These are phyloP conservation scores for Pulveroboletus sp. DNA, from an alignment of 768 basidiomycete species.

Conservation along the genomic window DNA sequence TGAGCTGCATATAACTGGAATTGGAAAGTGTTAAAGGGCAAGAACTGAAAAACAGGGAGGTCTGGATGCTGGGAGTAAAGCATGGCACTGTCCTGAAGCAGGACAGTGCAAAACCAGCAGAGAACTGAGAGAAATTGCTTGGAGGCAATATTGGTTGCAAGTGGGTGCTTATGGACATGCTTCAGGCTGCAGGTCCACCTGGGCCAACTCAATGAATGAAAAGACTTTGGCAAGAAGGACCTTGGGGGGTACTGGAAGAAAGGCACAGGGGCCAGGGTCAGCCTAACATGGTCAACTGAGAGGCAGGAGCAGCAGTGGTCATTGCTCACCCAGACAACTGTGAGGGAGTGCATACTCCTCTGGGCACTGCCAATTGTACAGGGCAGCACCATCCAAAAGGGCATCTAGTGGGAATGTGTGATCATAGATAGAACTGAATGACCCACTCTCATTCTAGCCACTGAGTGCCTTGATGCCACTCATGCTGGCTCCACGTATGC, in stretches of 20 bases:
- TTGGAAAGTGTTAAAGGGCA: constrained; percentile 24
- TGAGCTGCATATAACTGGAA: not conserved
- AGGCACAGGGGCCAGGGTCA: too few species aligned
- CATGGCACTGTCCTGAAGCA: constrained; percentile 36
- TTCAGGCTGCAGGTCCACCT: not conserved
- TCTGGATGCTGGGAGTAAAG: constrained; percentile 22
- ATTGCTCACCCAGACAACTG: not conserved
- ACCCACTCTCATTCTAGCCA: not conserved
- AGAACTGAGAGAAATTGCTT: constrained; percentile 28
- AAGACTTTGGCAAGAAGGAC: constrained; percentile 9
- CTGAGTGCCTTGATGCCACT: constrained; percentile 23
- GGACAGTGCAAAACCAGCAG: constrained; percentile 21
- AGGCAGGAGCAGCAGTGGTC: too few species aligned
- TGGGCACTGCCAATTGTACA: constrained; percentile 19
- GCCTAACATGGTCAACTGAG: too few species aligned
- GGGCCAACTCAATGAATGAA: constrained; percentile 1
- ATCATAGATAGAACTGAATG: not conserved
- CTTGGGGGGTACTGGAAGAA: constrained; percentile 13
- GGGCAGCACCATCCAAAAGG: constrained; percentile 32
- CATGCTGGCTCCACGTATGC: constrained; percentile 26
- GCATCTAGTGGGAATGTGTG: not conserved
- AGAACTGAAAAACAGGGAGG: constrained; percentile 20
- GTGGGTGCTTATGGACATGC: not conserved
- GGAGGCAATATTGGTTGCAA: constrained; percentile 18
- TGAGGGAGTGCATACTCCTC: constrained; percentile 21